phyloP scores from a whole-genome alignment of 129 eudicot genomes.

The Flaveria trinervia region DNA sequence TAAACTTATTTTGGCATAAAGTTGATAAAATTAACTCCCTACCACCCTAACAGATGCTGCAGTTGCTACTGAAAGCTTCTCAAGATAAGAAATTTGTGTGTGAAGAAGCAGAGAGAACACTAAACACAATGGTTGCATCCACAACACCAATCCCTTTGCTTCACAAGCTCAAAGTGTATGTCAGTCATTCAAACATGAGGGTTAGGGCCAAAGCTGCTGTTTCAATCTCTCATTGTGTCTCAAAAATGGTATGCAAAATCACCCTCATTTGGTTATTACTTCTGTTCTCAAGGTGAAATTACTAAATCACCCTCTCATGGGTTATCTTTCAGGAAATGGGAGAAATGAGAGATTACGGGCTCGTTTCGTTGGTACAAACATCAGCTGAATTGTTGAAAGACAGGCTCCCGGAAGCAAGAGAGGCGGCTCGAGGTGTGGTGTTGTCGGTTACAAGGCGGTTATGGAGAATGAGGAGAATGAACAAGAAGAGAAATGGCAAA shows the following conservation, averaged over 20 bases:
- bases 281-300: neutral
- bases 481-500: slow-evolving; percentile 76
- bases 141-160: slow-evolving; percentile 72
- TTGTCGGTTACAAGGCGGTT: slow-evolving; percentile 41
- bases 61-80: slow-evolving; percentile 79
- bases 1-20: neutral
- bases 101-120: slow-evolving; percentile 88
- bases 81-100: slow-evolving; percentile 95
- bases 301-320: neutral
- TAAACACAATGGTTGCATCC: slow-evolving; percentile 72
- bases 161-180: slow-evolving; percentile 60
- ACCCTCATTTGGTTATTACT: neutral
- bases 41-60: slow-evolving; percentile 57
- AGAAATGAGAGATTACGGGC: slow-evolving; percentile 71
- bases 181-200: slow-evolving; percentile 67
- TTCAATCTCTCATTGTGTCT: slow-evolving; percentile 65
- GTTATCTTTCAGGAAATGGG: slow-evolving; percentile 47
- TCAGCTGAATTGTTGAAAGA: slow-evolving; percentile 78
- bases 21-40: neutral
- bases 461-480: slow-evolving; percentile 46
- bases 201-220: slow-evolving; percentile 94
- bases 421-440: slow-evolving; percentile 78
- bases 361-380: slow-evolving; percentile 49
- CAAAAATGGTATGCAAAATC: slow-evolving; percentile 64
- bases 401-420: slow-evolving; percentile 97